A percentile compares a stretch with the other conserved stretches of the same genome.
phyloP scores from a whole-genome alignment of 2,329 filamentous ascomycete species.

The Whalleya microplaca region DNA sequence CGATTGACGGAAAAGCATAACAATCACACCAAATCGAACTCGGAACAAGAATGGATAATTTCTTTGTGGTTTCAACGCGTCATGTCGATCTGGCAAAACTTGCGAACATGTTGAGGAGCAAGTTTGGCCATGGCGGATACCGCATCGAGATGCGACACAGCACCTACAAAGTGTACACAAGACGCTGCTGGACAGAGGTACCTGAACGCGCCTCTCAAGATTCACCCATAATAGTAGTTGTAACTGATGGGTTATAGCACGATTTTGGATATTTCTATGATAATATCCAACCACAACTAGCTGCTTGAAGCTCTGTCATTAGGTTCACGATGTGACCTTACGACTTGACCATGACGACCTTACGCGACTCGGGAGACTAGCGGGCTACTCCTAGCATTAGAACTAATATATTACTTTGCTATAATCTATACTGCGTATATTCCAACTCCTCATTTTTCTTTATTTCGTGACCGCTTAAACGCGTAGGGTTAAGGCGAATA shows the following conservation, averaged over 20 bases:
- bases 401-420: too few relatives aligned
- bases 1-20: background rate
- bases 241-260: background rate
- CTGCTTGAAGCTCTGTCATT: background rate
- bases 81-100: constrained; percentile 5
- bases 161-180: constrained; percentile 9
- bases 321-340: background rate
- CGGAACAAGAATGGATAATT: background rate
- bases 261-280: background rate
- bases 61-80: background rate
- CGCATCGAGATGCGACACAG: constrained; percentile 13
- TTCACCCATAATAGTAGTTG: background rate
- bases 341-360: too few relatives aligned
- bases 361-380: too few relatives aligned
- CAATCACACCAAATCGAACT: background rate
- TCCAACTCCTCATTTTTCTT: too few relatives aligned
- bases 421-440: too few relatives aligned
- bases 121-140: constrained; percentile 6
- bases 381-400: background rate
- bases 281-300: background rate
- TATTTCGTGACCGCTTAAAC: too few relatives aligned
- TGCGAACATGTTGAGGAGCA: constrained; percentile 1
- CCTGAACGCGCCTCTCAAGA: background rate
- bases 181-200: constrained; percentile 2
- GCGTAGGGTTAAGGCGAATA: too few relatives aligned